Evolutionary conservation across 352 stramenopile genomes (phyloP), one percentile per base, ranked within the genome.

Genomic region (Pythium rishiriense): DNA sequence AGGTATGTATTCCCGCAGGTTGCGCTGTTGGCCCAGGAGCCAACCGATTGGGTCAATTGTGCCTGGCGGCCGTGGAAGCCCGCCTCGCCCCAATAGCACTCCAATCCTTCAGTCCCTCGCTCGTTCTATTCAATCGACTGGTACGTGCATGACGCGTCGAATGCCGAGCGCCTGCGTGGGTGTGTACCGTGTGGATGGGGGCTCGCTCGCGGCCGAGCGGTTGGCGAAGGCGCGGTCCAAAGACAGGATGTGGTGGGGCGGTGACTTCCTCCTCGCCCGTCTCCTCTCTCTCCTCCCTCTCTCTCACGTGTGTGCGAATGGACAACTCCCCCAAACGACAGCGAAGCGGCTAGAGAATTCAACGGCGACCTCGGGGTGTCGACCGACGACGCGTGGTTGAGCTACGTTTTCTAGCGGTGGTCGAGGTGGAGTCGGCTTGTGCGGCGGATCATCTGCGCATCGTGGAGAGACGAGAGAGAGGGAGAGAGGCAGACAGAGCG

Each of bases 41-140:
- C 82, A 91, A 89, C 82, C 82, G 78, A 91, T 91, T 89, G 73
- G 78, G 69, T 58, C 70, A 72, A 77, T 70, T 68, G 68, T 68
- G 66, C 59, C 58, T 70, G 51, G 56, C 41, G 50, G 29, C 42
- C 53, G 65, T 61, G 55, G 31, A 59, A 46, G 56, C 60, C 58
- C 31, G 52, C 48, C 47, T 29, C 53, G 50, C 45, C 59, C 45
- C 72, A 71, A 73, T 75, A 68, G 74, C 41, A 54, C 59, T 70
- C 72, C 66, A 80, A 73, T 76, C 79, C 77, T 84, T 91, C 83
- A 92, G 83, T 92, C 81, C 81, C 78, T 90, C 83, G 83, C 81
- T 92, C 81, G 81, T 90, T 88, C 81, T 80, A 87, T 92, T 90
- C 79, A 85, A 90, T 76, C 83, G 67, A 92, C 81, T 90, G 83